Evolutionary conservation across 345 rosid species (phyloP).

Genomic region (Eucalyptus brandiana): DNA sequence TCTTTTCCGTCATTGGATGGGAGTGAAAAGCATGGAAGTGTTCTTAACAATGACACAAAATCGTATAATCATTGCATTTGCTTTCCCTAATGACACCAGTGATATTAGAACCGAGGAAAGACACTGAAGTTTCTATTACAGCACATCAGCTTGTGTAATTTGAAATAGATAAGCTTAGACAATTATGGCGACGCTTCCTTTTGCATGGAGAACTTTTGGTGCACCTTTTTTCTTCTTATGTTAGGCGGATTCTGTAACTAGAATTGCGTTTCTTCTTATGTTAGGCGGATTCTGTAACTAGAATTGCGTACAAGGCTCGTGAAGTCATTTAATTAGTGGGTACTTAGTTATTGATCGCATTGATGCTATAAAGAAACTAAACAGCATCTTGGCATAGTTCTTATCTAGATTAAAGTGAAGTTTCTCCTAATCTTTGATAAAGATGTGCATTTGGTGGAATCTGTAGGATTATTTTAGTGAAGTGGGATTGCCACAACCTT

Average conservation of each 20-base stretch:
- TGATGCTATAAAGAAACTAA: background rate
- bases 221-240: background rate
- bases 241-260: background rate
- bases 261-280: background rate
- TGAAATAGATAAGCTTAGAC: background rate
- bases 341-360: background rate
- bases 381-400: background rate
- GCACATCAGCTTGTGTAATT: background rate
- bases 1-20: background rate
- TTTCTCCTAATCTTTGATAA: background rate
- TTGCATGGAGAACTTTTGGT: background rate
- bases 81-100: background rate
- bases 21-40: background rate
- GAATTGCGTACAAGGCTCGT: background rate
- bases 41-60: background rate
- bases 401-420: background rate
- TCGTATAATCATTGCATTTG: background rate
- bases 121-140: background rate
- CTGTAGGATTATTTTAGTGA: background rate
- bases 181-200: background rate
- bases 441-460: background rate
- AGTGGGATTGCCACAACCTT: slow-evolving; percentile 19
- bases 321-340: background rate
- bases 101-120: background rate
- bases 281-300: background rate